Evolutionary conservation across 352 stramenopile genomes (phyloP), one percentile per base, ranked within the genome.

Genomic region (Globisporangium cystogenes): DNA sequence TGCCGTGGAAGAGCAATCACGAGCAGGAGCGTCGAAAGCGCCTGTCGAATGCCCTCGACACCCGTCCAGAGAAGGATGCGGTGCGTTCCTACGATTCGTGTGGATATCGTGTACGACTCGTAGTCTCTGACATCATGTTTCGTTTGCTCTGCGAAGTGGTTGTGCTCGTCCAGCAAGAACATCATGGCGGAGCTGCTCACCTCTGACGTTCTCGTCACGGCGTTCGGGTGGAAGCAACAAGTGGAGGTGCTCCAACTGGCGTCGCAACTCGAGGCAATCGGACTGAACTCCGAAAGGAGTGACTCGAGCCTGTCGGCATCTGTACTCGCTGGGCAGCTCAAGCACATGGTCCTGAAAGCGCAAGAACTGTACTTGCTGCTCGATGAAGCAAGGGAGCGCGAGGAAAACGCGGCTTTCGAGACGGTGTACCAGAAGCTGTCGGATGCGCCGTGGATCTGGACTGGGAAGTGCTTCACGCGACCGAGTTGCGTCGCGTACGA

Each of bases 371-470:
- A 92, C 48, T 61, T 76, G 20, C 45, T 59, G 10, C 55, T 91
- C 7, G 76, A 89, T n/a, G 59, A 46, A 40, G 65, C 61, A 46
- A 53, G 61, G 45, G 29, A 64, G 18, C 52, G 29, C 27, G 59
- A 72, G n/a, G 67, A 70, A 59, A 53, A 75, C 5, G 50, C 20
- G 3, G 61, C 42, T 10, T 51, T 59, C 16, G 64, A 60, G 50
- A 21, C 53, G 18, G 50, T 76, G 39, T 65, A 74, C 57, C 45
- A 71, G n/a, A 68, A 67, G 18, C 46, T 92, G 11, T 51, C 52
- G 29, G 66, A 77, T 48, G 55, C 66, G 20, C 39, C 68, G 10
- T 92, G 82, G 82, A 71, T 92, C 26, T 92, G 82, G 79, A 90
- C 79, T 7, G 76, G 79, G 23, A 81, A 73, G 43, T 31, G 24